These are phyloP conservation scores for Colletotrichum trifolii DNA, from an alignment of 2,329 filamentous ascomycete species.

Conservation along the genomic window DNA sequence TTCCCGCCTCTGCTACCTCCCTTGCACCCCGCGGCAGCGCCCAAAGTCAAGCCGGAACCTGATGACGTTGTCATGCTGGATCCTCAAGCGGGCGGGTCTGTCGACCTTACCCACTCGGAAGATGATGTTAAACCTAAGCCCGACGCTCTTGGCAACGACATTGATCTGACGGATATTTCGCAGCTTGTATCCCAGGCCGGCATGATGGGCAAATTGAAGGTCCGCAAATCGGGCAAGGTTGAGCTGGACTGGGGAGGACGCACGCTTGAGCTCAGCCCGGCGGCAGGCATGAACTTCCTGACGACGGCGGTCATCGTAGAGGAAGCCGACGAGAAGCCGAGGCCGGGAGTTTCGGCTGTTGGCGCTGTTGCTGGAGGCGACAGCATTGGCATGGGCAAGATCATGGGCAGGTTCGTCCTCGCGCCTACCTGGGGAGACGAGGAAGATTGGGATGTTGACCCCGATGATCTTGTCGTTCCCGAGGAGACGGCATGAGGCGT, in stretches of 20 bases:
- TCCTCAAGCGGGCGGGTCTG: constrained; percentile 43
- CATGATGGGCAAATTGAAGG: constrained; percentile 69
- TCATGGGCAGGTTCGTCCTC: constrained; percentile 71
- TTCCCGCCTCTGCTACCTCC: constrained; percentile 71
- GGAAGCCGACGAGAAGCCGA: constrained; percentile 64
- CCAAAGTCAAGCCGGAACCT: constrained; percentile 56
- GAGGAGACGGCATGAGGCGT: constrained; percentile 2
- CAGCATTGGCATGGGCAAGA: constrained; percentile 70
- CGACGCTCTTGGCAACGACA: constrained; percentile 41
- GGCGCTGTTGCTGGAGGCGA: constrained; percentile 54
- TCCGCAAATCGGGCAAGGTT: constrained; percentile 70
- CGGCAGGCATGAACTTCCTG: constrained; percentile 65
- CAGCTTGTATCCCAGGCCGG: constrained; percentile 62
- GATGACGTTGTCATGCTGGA: constrained; percentile 52
- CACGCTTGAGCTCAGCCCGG: constrained; percentile 62
- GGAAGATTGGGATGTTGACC: constrained; percentile 63
- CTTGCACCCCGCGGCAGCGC: constrained; percentile 50
- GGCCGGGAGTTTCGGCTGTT: constrained; percentile 40
- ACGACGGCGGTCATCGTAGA: constrained; percentile 70
- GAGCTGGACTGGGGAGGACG: constrained; percentile 73
- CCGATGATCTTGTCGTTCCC: constrained; percentile 43
- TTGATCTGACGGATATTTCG: constrained; percentile 47
- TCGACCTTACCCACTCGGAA: constrained; percentile 54
- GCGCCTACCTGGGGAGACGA: constrained; percentile 69
- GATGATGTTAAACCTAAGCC: constrained; percentile 38